Conservation (phyloP, 1,139 yeast species). For the Yamadazyma triangularis region DNA sequence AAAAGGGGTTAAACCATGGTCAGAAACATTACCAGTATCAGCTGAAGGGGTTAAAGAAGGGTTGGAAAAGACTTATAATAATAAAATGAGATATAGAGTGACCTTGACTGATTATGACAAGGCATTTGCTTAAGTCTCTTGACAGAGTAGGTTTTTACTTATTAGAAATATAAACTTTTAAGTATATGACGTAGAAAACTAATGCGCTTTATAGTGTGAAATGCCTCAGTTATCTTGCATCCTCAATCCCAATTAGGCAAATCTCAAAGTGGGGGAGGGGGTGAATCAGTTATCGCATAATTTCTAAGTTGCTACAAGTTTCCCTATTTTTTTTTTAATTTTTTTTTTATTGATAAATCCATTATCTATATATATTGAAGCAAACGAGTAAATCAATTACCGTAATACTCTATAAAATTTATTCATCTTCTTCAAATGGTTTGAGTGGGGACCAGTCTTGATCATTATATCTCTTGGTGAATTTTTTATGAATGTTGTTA, state of each 20-base stretch:
- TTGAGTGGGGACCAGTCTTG: constrained; percentile 28
- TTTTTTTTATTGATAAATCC: too few species aligned
- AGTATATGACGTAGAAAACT: too few species aligned
- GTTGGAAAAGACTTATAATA: constrained; percentile 43
- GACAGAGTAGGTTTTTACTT: too few species aligned
- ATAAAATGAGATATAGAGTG: constrained; percentile 49
- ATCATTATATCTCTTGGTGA: constrained; percentile 46
- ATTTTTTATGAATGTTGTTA: constrained; percentile 39
- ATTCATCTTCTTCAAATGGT: constrained; percentile 10
- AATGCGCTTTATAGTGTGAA: too few species aligned
- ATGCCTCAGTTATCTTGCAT: too few species aligned
- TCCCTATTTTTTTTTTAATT: too few species aligned
- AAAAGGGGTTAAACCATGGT: constrained; percentile 53
- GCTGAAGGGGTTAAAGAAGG: constrained; percentile 50
- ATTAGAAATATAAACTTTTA: too few species aligned
- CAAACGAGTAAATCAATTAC: not conserved
- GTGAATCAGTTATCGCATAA: too few species aligned
- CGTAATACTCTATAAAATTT: constrained; percentile 1
- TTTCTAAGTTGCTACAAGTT: too few species aligned
- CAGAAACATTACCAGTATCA: constrained; percentile 51
- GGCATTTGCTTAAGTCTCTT: constrained; percentile 7
- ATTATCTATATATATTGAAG: not conserved
- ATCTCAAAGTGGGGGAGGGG: too few species aligned
- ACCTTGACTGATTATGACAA: constrained; percentile 39
- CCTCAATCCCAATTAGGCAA: too few species aligned